Base-by-base conservation (phyloP, 75 land plant species). In the Selaginella tamariscina region DNA sequence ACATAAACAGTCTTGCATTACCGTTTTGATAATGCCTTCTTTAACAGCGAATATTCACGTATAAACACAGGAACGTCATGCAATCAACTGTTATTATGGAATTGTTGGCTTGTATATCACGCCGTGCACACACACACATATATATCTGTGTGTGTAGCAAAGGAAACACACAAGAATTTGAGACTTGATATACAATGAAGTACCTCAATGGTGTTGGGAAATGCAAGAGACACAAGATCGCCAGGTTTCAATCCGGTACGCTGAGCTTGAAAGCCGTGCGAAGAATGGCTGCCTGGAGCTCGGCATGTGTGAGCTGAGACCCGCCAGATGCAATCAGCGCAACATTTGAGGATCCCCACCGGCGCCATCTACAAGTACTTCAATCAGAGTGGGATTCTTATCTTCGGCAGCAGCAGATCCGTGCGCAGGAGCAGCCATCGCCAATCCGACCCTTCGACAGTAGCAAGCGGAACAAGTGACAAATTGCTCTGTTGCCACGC, bases 201-300 rank as follows among this genome's bases (percentile, higher is more conserved):
- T 74, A 84, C 96, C 88, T 92, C 97, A 33, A 81, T 69, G 69
- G 87, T 74, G 55, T 89, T 92, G 2, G 94, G 89, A 56, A 92
- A 92, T 24, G 87, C 74, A 39, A 92, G 89, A 1, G 89, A 89
- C 9, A 92, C 87, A 65, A 92, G 87, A 32, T 92, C 86, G 30
- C 89, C 87, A 18, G 79, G 77, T 18, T 32, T 27, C 33, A 88
- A 76, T 18, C 95, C 89, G 49, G 75, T 59, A 27, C 78, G 64
- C 33, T 29, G 54, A 88, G 80, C 18, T 56, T 75, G 0, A 68
- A 31, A 24, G 89, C 94, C 65, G 90, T 83, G 2, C 27, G 69
- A 0, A 78, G 80, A 62, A 89, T 71, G 28, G 85, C 78, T 0
- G 64, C 66, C 1, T 84, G 70, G 32, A 92, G 78, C 32, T 76